Evolutionary conservation across 1,284 basidiomycete species (phyloP).

Genomic region (Heliocybe sulcata): DNA sequence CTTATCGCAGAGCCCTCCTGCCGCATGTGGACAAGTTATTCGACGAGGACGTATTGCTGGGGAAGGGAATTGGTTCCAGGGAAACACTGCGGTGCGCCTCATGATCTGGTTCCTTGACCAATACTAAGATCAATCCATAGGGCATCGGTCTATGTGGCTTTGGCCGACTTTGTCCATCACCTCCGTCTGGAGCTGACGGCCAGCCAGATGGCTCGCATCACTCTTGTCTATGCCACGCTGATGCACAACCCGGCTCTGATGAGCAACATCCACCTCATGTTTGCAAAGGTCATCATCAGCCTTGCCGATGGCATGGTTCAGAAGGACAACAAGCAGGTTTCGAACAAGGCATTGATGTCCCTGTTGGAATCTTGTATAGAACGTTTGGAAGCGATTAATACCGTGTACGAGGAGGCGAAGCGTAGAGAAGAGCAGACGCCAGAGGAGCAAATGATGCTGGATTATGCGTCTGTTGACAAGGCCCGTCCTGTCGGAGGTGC

Average conservation of each 20-base stretch:
- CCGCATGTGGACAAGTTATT: conserved; percentile 87
- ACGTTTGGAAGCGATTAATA: conserved; percentile 78
- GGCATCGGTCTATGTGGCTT: conserved; percentile 79
- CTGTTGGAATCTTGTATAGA: conserved; percentile 86
- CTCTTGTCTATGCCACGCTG: conserved; percentile 83
- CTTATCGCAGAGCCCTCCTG: conserved; percentile 78
- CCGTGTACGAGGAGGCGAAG: conserved; percentile 55
- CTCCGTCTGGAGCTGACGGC: conserved; percentile 80
- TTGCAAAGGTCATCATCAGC: conserved; percentile 90
- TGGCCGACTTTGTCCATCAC: conserved; percentile 94
- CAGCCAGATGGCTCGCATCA: conserved; percentile 74
- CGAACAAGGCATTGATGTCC: conserved; percentile 60
- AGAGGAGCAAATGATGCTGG: conserved; percentile 32
- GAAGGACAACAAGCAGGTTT: conserved; percentile 66
- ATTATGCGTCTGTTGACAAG: conserved; percentile 66
- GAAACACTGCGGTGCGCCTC: conserved; percentile 70
- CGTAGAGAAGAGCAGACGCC: conserved; percentile 43
- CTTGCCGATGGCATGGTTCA: conserved; percentile 78
- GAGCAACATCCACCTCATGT: conserved; percentile 84
- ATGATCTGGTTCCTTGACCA: background rate
- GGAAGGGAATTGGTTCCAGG: conserved; percentile 72
- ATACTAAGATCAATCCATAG: conserved; percentile 29
- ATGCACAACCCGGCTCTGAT: conserved; percentile 87
- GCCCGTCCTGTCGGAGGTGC: conserved; percentile 72
- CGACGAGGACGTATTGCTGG: conserved; percentile 89